Conservation (phyloP, 208 protist species). For the Acanthamoeba triangularis region DNA sequence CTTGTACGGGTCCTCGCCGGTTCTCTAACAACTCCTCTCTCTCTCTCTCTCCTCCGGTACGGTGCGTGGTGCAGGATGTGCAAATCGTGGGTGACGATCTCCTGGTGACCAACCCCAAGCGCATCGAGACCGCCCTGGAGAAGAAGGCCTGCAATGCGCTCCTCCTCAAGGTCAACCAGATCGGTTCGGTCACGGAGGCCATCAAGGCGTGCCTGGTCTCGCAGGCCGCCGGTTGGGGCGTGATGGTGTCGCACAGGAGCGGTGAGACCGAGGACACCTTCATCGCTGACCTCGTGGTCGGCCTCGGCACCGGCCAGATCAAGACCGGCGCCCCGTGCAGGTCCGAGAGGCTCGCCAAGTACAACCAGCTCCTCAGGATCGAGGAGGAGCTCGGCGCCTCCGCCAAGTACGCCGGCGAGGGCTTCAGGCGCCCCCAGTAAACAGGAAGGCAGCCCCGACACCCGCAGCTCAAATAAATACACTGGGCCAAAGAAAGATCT, state of each 20-base stretch:
- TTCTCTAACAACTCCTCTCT: neutral
- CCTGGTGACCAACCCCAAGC: conserved; percentile 98
- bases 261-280: conserved; percentile 99
- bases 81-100: conserved; percentile 99
- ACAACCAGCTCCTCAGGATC: conserved; percentile 99
- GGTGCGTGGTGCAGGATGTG: conserved; percentile 38
- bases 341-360: conserved; percentile 98
- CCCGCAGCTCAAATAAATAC: too few species aligned
- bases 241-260: conserved; percentile 98
- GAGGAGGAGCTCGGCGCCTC: conserved; percentile 89
- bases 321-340: conserved; percentile 99
- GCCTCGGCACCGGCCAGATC: conserved; percentile 97
- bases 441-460: neutral
- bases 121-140: conserved; percentile 96
- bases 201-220: conserved; percentile 97
- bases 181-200: conserved; percentile 98
- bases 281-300: conserved; percentile 99
- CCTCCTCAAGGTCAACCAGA: conserved; percentile 99
- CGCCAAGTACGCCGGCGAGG: conserved; percentile 51
- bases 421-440: conserved; percentile 44
- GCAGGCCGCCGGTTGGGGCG: conserved; percentile 92
- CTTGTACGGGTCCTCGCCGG: neutral
- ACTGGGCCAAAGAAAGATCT: too few species aligned
- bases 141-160: conserved; percentile 97
- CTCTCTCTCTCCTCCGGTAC: too few species aligned